Conservation (phyloP, 1,284 basidiomycete genomes). For the Omphalotus olearius region DNA sequence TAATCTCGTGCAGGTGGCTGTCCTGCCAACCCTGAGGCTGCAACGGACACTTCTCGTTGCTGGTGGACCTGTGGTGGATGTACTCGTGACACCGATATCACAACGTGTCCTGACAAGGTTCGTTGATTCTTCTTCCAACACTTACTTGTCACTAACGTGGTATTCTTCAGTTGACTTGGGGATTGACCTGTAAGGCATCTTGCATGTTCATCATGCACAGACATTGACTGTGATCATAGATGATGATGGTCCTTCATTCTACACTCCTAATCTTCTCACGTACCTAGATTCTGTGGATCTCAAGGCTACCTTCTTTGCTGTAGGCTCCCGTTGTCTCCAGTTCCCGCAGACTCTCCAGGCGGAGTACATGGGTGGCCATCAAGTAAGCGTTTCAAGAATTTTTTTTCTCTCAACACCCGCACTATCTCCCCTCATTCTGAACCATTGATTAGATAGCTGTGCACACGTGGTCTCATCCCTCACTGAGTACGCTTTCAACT, state of each 20-base stretch:
- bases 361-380: conserved; percentile 71
- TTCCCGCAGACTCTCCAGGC: conserved; percentile 39
- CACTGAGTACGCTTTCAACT: conserved; percentile 73
- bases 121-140: conserved; percentile 49
- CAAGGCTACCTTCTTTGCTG: conserved; percentile 84
- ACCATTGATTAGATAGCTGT: conserved; percentile 38
- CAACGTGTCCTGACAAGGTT: conserved; percentile 65
- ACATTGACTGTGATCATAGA: conserved; percentile 41
- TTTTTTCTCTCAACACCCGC: no score
- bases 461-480: conserved; percentile 66
- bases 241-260: conserved; percentile 77
- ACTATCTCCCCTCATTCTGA: no score
- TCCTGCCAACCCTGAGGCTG: conserved; percentile 54
- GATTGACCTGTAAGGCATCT: conserved; percentile 13
- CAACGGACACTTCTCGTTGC: conserved; percentile 53
- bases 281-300: conserved; percentile 67
- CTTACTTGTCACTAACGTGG: neutral
- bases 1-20: conserved; percentile 45
- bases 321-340: conserved; percentile 66
- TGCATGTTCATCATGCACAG: neutral
- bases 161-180: conserved; percentile 9
- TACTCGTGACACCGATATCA: conserved; percentile 64
- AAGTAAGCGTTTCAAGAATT: conserved; percentile 23
- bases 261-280: conserved; percentile 72
- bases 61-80: conserved; percentile 91